Base-by-base conservation (phyloP, 441 rosid genomes). In the Pelargonium cotyledonis region DNA sequence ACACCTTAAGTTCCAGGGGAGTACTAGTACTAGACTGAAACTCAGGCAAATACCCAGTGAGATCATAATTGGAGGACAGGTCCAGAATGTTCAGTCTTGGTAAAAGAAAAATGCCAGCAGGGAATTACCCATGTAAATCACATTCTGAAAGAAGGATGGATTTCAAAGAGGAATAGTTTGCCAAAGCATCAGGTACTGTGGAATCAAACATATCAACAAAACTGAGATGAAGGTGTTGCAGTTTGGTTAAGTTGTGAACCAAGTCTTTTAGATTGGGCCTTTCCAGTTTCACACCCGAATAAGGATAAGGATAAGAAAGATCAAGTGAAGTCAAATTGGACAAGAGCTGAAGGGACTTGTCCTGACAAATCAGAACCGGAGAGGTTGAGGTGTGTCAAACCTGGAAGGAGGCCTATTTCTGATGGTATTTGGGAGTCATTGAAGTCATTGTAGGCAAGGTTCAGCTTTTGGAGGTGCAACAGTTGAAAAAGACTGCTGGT, bases 81-180 rank as follows among this genome's bases (percentile, higher is more conserved):
- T 11, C 1, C n/a, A 73, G 70, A 67, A 29, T 0, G 26, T 64
- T 49, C 4, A 82, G 73, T 8, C 12, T 73, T 0, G 78, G 75
- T 0, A 73, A 16, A 6, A 38, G 31, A 8, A 79, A 82, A 55
- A 71, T 6, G 1, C 23, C 5, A 0, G 1, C 0, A 0, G 82
- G 80, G 29, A 79, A 10, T 4, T 66, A 44, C 1, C 75, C 75
- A 14, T 46, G 57, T 43, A 80, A 43, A 0, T 63, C 12, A 60
- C 73, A 73, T 0, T 12, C 0, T 0, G 0, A 0, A 0, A 80
- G 71, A 60, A 0, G 0, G 6, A 80, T 69, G 29, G 40, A 19
- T 14, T 8, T 69, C 49, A 80, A 60, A 0, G 77, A 77, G 15
- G 79, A 55, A 29, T 41, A 69, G 44, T 72, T 76, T 31, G 72